Percentiles rank a stretch among this genome's conserved stretches.
These are phyloP conservation scores for Polyplosphaeria fusca DNA, from an alignment of 495 filamentous ascomycete species.

Conservation along the genomic window DNA sequence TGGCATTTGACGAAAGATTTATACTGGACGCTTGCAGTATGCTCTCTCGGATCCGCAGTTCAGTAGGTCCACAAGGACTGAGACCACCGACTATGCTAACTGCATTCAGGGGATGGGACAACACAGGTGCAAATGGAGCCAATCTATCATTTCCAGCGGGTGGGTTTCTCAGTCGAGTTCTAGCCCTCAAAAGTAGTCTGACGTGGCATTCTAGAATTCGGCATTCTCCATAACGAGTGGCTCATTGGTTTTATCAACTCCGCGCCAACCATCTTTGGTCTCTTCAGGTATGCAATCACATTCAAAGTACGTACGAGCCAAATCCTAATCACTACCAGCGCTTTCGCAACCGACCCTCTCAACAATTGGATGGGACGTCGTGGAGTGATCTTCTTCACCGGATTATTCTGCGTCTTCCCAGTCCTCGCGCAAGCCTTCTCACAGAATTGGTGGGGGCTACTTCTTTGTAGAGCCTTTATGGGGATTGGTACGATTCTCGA, in stretches of 20 bases:
- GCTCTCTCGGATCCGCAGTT: constrained; percentile 9
- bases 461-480: constrained; percentile 14
- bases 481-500: constrained; percentile 3
- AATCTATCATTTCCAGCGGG: constrained; percentile 12
- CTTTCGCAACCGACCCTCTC: constrained; percentile 13
- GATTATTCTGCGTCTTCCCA: constrained; percentile 12
- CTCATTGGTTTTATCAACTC: constrained; percentile 14
- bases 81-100: neutral
- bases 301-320: no score
- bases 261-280: constrained; percentile 5
- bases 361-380: constrained; percentile 22
- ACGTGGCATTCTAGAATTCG: no score
- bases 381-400: constrained; percentile 16
- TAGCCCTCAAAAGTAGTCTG: no score
- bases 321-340: neutral
- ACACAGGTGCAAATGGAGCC: constrained; percentile 17
- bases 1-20: constrained; percentile 2
- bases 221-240: constrained; percentile 14
- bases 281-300: constrained; percentile 8
- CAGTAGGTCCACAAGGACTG: neutral
- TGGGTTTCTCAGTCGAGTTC: no score
- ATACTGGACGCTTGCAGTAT: constrained; percentile 2
- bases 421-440: constrained; percentile 7
- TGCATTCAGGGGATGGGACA: constrained; percentile 17
- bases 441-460: constrained; percentile 17